Percentiles rank a stretch among this genome's conserved stretches.
Conservation (phyloP, 495 filamentous ascomycete genomes). For the Astrothelium subdiscretum region DNA sequence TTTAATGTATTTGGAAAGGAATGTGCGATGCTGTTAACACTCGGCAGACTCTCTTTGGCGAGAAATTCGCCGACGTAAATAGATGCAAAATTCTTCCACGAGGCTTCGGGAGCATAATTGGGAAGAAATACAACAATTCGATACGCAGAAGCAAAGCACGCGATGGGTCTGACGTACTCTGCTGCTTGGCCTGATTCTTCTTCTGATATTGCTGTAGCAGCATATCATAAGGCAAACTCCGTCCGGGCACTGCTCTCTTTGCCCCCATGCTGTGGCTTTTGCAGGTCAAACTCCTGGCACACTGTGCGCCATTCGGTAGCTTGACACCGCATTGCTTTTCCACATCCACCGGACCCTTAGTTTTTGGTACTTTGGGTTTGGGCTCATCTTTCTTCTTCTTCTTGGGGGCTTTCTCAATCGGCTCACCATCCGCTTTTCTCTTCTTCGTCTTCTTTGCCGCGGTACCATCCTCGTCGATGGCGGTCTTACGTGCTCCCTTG, state of each 20-base stretch:
- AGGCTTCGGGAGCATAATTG: neutral
- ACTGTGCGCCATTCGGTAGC: slow-evolving; percentile 72
- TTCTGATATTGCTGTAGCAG: slow-evolving; percentile 90
- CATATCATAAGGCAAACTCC: slow-evolving; percentile 90
- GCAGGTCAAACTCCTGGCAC: slow-evolving; percentile 85
- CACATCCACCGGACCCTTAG: slow-evolving; percentile 93
- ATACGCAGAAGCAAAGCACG: neutral
- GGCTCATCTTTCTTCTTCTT: slow-evolving; percentile 87
- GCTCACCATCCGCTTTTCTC: slow-evolving; percentile 64
- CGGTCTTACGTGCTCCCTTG: slow-evolving; percentile 61
- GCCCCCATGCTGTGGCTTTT: slow-evolving; percentile 96
- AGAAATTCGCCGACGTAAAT: no score
- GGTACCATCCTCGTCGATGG: slow-evolving; percentile 42
- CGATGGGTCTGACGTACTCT: slow-evolving; percentile 48
- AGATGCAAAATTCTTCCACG: neutral
- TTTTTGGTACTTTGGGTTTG: slow-evolving; percentile 75
- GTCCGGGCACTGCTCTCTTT: slow-evolving; percentile 79
- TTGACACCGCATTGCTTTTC: slow-evolving; percentile 94
- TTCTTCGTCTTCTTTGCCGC: slow-evolving; percentile 70
- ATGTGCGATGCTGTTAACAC: neutral
- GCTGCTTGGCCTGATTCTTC: slow-evolving; percentile 96
- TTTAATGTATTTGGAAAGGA: neutral
- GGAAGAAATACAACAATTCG: neutral
- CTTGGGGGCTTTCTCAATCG: slow-evolving; percentile 31
- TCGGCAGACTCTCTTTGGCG: no score